Conservation (phyloP, 106 monocot genomes). For the Alisma plantagoaquatica region DNA sequence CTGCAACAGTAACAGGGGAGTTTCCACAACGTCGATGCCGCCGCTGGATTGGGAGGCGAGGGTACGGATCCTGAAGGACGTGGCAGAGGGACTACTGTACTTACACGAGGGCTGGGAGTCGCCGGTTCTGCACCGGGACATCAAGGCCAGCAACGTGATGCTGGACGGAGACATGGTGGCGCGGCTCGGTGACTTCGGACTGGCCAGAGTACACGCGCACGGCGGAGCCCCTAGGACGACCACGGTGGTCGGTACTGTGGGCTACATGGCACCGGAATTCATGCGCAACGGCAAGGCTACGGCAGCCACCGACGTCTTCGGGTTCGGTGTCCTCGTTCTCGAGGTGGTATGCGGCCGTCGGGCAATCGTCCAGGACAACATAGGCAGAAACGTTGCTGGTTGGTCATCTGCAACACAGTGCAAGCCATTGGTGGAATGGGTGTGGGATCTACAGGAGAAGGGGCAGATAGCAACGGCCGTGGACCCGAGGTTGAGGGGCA, state of each 20-base stretch:
- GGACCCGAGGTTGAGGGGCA: no score
- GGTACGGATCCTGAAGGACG: constrained; percentile 14
- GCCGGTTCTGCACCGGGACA: constrained; percentile 18
- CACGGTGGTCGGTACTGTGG: constrained; percentile 14
- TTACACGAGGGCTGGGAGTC: constrained; percentile 20
- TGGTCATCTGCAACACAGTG: no score
- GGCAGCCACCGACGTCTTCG: constrained; percentile 13
- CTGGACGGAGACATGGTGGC: constrained; percentile 14
- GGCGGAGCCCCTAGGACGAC: background rate
- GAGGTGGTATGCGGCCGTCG: constrained; percentile 6
- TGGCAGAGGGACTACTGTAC: constrained; percentile 15
- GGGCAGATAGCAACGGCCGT: no score
- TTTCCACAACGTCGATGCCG: constrained; percentile 8
- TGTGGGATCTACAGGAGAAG: constrained; percentile 16
- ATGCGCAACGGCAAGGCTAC: constrained; percentile 6
- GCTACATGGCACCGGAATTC: constrained; percentile 23
- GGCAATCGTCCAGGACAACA: constrained; percentile 5
- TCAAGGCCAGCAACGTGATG: constrained; percentile 24
- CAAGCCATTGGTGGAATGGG: constrained; percentile 5
- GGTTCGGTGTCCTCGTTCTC: constrained; percentile 5
- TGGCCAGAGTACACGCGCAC: constrained; percentile 6
- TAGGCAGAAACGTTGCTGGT: no score
- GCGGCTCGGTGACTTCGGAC: constrained; percentile 21
- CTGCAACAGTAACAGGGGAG: no score
- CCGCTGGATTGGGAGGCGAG: constrained; percentile 8